These are phyloP conservation scores for Boletus rubropictus DNA, from an alignment of 768 basidiomycete genomes.

Conservation along the genomic window DNA sequence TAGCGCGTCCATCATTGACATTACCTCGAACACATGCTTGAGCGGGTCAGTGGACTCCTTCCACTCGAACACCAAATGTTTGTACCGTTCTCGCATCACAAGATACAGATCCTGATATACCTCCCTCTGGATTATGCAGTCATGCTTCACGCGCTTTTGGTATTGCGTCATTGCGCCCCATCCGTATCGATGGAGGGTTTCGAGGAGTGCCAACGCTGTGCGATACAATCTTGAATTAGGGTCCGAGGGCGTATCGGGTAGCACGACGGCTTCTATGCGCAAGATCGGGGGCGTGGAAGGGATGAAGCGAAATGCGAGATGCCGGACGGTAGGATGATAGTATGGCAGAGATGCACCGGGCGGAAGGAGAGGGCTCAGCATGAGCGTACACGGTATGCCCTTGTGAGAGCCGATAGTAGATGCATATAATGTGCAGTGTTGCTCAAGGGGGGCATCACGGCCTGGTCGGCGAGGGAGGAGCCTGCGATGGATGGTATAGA, in stretches of 20 bases:
- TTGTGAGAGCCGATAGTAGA: conserved; percentile 13
- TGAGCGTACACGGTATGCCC: conserved; percentile 35
- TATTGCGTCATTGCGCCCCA: conserved; percentile 80
- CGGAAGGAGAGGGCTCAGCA: conserved; percentile 55
- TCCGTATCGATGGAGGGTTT: conserved; percentile 82
- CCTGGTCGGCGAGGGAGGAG: conserved; percentile 76
- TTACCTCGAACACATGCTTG: conserved; percentile 87
- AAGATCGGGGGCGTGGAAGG: conserved; percentile 21
- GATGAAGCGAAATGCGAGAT: conserved; percentile 78
- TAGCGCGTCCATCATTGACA: background rate
- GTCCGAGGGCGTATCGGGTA: conserved; percentile 46
- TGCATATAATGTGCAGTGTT: conserved; percentile 73
- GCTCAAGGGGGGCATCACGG: conserved; percentile 68
- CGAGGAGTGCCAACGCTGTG: conserved; percentile 74
- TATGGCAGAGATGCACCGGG: conserved; percentile 59
- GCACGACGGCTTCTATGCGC: conserved; percentile 20
- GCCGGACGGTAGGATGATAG: conserved; percentile 80
- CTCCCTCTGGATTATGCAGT: conserved; percentile 69
- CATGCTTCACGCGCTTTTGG: conserved; percentile 81
- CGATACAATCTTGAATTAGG: conserved; percentile 65
- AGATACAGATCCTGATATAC: conserved; percentile 89
- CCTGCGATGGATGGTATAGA: conserved; percentile 56
- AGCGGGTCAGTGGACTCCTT: conserved; percentile 77
- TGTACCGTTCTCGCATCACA: conserved; percentile 78
- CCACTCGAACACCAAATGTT: conserved; percentile 70